A percentile compares a stretch with the other conserved stretches of the same genome.
These are phyloP conservation scores for Exophiala sp. DNA, from an alignment of 2,329 filamentous ascomycete genomes.

Conservation along the genomic window DNA sequence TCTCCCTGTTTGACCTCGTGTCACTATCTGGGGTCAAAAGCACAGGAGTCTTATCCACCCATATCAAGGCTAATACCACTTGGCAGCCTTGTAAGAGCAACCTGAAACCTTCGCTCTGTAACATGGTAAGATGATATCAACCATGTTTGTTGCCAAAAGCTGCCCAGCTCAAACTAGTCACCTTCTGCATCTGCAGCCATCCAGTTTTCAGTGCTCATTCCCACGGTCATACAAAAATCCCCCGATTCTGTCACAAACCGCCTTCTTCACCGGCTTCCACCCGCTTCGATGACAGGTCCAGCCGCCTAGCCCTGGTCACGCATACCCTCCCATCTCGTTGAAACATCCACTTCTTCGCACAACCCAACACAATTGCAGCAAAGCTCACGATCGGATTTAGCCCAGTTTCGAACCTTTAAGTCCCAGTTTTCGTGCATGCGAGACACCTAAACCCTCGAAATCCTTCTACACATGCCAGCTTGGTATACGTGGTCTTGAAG, in stretches of 20 bases:
- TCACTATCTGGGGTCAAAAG: too few relatives aligned
- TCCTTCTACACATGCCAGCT: neutral
- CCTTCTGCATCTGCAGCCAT: slow-evolving; percentile 14
- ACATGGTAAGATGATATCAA: neutral
- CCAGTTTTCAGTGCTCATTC: slow-evolving; percentile 12
- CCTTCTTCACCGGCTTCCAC: slow-evolving; percentile 23
- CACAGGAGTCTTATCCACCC: too few relatives aligned
- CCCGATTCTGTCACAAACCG: slow-evolving; percentile 28
- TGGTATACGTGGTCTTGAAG: neutral
- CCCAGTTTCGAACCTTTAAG: slow-evolving; percentile 5
- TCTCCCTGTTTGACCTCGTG: too few relatives aligned
- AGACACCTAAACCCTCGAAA: slow-evolving; percentile 7
- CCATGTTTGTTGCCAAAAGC: neutral
- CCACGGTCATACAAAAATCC: slow-evolving; percentile 28
- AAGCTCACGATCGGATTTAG: slow-evolving; percentile 10
- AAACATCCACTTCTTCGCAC: slow-evolving; percentile 8
- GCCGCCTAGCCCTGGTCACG: slow-evolving; percentile 14
- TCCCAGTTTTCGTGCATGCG: slow-evolving; percentile 2
- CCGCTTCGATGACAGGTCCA: slow-evolving; percentile 27
- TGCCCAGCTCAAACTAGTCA: neutral
- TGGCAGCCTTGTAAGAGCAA: too few relatives aligned
- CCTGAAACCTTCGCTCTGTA: too few relatives aligned
- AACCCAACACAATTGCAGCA: neutral
- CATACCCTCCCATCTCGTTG: slow-evolving; percentile 10
- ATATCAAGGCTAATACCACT: too few relatives aligned